phyloP scores from a whole-genome alignment of 2,329 filamentous ascomycete species.

The Aspergillus sp. region DNA sequence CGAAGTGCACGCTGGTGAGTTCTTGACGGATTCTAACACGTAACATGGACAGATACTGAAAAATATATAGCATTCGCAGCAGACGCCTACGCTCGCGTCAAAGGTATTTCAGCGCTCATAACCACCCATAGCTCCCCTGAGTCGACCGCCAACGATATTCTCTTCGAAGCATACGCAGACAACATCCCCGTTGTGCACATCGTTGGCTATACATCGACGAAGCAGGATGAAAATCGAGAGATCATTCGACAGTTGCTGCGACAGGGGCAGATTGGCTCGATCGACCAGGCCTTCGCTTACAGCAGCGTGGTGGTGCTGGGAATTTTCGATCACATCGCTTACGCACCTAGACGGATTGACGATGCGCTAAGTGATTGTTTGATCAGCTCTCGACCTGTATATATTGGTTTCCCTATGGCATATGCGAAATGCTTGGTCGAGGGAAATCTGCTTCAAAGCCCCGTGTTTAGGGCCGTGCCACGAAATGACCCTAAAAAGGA shows the following conservation, averaged over 20 bases:
- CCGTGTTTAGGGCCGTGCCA: not conserved
- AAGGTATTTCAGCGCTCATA: not conserved
- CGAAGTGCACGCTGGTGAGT: not conserved
- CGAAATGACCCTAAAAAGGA: not conserved
- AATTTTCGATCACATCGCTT: not conserved
- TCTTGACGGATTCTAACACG: not conserved
- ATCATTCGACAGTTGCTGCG: not conserved
- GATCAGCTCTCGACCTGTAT: not conserved
- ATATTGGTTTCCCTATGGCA: not conserved
- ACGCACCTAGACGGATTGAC: not conserved
- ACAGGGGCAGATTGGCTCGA: not conserved
- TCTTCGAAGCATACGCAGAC: not conserved
- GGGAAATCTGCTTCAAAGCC: not conserved
- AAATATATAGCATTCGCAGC: not conserved
- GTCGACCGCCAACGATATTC: not conserved
- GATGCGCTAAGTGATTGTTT: not conserved
- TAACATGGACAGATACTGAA: not conserved
- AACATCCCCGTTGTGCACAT: not conserved
- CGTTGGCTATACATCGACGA: not conserved
- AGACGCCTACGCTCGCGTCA: not conserved
- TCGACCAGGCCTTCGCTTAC: not conserved
- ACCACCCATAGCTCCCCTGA: not conserved
- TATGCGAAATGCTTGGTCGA: not conserved
- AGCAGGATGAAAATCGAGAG: not conserved
- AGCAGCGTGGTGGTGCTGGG: not conserved